Conservation (phyloP, 257 asterid species). For the Handroanthus guayacan region DNA sequence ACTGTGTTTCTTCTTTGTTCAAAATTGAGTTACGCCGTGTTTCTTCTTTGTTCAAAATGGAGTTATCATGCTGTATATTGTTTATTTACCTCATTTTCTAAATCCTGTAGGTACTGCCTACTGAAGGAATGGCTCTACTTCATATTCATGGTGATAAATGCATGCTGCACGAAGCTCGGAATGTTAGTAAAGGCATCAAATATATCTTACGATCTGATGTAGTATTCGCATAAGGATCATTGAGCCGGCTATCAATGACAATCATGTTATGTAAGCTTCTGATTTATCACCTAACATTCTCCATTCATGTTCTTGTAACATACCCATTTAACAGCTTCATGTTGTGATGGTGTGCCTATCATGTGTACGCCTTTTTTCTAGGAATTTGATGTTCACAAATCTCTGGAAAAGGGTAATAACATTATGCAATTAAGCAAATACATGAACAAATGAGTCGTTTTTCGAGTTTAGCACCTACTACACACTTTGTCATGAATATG, state of each 20-base stretch:
- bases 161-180: constrained; percentile 91
- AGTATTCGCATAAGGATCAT: constrained; percentile 56
- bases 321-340: neutral
- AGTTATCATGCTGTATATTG: neutral
- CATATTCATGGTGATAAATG: constrained; percentile 95
- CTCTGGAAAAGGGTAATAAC: neutral
- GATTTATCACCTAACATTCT: neutral
- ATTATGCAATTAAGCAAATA: neutral
- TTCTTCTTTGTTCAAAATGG: neutral
- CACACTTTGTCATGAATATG: no score
- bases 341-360: neutral
- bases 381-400: neutral
- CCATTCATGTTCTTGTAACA: neutral
- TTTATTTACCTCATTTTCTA: neutral
- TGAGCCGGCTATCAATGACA: constrained; percentile 1
- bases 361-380: neutral
- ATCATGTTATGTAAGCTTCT: constrained; percentile 10
- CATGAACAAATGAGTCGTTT: neutral
- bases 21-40: neutral
- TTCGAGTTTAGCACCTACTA: no score
- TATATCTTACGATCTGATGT: constrained; percentile 89
- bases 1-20: neutral
- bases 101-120: constrained; percentile 72
- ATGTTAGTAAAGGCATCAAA: constrained; percentile 80
- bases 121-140: constrained; percentile 90